A percentile compares a stretch with the other conserved stretches of the same genome.
Conservation (phyloP, 23 red algal genomes). For the Chondrus crispus region DNA sequence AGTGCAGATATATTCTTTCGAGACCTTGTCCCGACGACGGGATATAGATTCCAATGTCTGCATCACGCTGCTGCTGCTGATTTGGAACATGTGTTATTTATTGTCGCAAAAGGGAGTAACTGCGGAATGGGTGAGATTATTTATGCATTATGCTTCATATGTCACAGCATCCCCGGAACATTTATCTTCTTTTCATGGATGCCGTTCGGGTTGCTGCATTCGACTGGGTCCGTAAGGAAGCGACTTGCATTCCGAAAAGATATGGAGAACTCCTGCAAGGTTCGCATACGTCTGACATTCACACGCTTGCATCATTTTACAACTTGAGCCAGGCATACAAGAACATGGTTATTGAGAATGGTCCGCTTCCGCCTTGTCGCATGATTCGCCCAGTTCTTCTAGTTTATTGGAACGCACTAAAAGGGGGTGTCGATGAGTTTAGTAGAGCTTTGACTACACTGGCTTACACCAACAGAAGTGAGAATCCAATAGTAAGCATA, state of each 20-base stretch:
- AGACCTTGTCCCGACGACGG: background rate
- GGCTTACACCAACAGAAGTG: background rate
- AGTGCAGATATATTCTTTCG: background rate
- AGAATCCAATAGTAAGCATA: constrained; percentile 10
- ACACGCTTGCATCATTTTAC: background rate
- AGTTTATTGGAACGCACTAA: constrained; percentile 5
- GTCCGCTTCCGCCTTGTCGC: background rate
- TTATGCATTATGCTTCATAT: background rate
- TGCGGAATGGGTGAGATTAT: background rate
- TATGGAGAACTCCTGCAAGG: background rate
- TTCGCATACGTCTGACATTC: background rate
- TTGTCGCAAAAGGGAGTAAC: background rate
- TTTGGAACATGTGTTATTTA: background rate
- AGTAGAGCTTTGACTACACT: background rate
- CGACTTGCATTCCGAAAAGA: background rate
- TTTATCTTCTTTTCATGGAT: background rate
- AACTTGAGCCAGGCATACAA: background rate
- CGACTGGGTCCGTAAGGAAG: background rate
- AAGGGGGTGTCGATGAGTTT: constrained; percentile 11
- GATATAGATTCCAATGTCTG: background rate
- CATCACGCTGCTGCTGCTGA: background rate
- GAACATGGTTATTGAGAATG: background rate
- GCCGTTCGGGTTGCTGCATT: background rate
- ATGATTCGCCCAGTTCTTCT: background rate
- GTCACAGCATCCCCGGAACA: background rate